Conservation (phyloP, 257 asterid species). For the Fraxinus quadrangulata region DNA sequence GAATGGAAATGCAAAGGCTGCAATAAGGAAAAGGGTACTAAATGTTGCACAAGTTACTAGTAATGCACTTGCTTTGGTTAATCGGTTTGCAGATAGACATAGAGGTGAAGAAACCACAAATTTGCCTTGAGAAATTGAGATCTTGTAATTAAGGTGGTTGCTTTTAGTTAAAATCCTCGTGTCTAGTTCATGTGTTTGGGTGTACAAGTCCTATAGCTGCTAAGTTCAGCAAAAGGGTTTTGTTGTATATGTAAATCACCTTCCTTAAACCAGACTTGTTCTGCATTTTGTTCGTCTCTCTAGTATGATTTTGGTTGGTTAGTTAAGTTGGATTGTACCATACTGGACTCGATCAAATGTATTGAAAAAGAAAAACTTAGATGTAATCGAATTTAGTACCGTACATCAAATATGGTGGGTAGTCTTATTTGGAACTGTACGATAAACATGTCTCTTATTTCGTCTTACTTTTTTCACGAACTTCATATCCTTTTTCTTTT, state of each 20-base stretch:
- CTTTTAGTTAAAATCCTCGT: neutral
- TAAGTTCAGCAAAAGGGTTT: too few species aligned
- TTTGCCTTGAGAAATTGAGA: neutral
- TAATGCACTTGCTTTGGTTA: constrained; percentile 57
- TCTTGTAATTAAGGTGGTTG: neutral
- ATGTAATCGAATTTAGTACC: too few species aligned
- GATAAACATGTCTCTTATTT: too few species aligned
- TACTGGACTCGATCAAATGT: too few species aligned
- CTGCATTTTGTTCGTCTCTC: neutral
- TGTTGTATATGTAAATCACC: too few species aligned
- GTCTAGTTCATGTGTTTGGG: neutral
- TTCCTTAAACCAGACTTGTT: neutral
- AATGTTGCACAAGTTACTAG: constrained; percentile 56
- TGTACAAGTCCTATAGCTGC: neutral
- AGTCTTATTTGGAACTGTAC: too few species aligned
- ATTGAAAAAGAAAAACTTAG: too few species aligned
- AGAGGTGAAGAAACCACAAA: neutral
- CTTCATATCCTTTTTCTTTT: too few species aligned
- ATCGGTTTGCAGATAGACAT: constrained; percentile 46
- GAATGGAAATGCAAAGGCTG: constrained; percentile 46
- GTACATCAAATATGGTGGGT: too few species aligned
- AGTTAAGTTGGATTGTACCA: too few species aligned
- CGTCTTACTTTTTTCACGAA: too few species aligned
- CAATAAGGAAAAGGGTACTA: constrained; percentile 35
- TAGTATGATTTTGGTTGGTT: too few species aligned